These are phyloP conservation scores for Vigna reflexopilosa DNA, from an alignment of 306 rosid species.

Conservation along the genomic window DNA sequence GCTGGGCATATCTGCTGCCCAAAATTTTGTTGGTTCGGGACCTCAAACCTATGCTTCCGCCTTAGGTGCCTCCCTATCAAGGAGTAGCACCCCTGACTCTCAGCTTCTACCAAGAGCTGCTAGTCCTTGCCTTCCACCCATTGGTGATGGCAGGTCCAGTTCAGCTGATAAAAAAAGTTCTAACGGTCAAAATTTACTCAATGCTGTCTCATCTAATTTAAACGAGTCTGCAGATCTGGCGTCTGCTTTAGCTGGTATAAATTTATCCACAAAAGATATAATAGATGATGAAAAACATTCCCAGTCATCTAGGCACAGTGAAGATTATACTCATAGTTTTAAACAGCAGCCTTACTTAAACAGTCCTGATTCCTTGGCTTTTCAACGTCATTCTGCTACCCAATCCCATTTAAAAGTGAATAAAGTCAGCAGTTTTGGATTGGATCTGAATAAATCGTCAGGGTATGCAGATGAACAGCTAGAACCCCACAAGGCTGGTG, in stretches of 20 bases:
- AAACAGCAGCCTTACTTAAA: constrained; percentile 63
- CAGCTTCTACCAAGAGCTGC: constrained; percentile 88
- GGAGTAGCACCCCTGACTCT: constrained; percentile 94
- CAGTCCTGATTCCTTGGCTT: constrained; percentile 65
- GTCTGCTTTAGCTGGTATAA: constrained; percentile 79
- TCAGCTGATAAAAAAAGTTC: constrained; percentile 67
- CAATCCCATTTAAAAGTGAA: constrained; percentile 58
- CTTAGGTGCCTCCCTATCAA: constrained; percentile 81
- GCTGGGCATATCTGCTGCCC: constrained; percentile 62
- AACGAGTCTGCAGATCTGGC: constrained; percentile 77
- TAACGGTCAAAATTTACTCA: constrained; percentile 69
- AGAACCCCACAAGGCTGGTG: constrained; percentile 60
- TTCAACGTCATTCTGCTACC: constrained; percentile 46
- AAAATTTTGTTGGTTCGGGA: constrained; percentile 66
- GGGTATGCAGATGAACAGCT: constrained; percentile 56
- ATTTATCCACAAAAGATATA: constrained; percentile 66
- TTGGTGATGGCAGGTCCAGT: constrained; percentile 82
- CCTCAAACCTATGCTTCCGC: constrained; percentile 86
- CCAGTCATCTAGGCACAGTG: constrained; percentile 57
- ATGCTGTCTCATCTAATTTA: constrained; percentile 61
- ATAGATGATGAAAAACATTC: constrained; percentile 63
- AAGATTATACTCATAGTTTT: constrained; percentile 45
- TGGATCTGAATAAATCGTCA: constrained; percentile 54
- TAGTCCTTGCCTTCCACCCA: constrained; percentile 92
- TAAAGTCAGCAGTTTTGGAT: constrained; percentile 57